Evolutionary conservation across 345 rosid species (phyloP).

Genomic region (Brassica napus): DNA sequence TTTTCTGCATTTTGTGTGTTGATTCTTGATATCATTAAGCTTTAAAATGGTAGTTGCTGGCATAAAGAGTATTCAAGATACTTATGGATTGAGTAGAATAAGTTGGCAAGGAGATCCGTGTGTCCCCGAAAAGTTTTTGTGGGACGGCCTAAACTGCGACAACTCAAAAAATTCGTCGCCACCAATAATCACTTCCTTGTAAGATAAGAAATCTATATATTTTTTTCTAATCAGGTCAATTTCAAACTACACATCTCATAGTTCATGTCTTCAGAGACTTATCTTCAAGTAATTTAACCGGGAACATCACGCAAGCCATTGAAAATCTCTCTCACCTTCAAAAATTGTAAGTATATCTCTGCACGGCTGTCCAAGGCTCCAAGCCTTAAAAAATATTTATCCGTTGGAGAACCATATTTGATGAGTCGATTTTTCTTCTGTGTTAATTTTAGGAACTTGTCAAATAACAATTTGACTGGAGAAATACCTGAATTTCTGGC

Average conservation of each 20-base stretch:
- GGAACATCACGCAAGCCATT: neutral
- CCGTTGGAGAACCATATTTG: neutral
- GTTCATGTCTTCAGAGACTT: neutral
- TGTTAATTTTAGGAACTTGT: neutral
- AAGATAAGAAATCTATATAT: neutral
- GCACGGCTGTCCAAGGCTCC: neutral
- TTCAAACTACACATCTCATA: neutral
- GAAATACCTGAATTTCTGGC: constrained; percentile 49
- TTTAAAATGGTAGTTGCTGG: neutral
- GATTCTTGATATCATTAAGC: neutral
- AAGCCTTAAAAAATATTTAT: neutral
- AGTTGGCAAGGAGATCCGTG: neutral
- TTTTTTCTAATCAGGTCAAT: neutral
- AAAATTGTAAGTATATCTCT: neutral
- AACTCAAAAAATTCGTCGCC: neutral
- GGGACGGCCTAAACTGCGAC: neutral
- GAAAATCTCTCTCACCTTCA: neutral
- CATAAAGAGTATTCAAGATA: neutral
- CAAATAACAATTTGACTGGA: constrained; percentile 34
- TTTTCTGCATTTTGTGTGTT: neutral
- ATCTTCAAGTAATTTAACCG: neutral
- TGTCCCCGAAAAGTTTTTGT: neutral
- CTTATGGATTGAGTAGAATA: neutral
- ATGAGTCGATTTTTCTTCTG: neutral
- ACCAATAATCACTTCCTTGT: neutral